Base-by-base conservation (phyloP, 805 yeast species). In the Teunomyces funiuensis region DNA sequence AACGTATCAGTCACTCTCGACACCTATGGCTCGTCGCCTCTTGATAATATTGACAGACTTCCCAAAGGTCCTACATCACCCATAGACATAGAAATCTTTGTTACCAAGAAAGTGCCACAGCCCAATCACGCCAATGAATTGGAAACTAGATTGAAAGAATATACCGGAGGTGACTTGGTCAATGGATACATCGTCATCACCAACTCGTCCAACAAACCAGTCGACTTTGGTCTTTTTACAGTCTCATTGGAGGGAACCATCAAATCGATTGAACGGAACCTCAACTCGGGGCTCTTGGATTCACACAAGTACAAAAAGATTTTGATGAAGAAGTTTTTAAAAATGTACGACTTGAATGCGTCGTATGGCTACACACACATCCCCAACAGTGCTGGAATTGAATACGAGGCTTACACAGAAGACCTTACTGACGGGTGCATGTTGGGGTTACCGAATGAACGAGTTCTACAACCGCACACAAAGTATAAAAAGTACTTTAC, bases 271-370 rank as follows among this genome's bases (percentile, higher is more conserved):
- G 65, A 65, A 44, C 41, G 55, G 17, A 51, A 53, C 17, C 33
- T 39, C 5, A 40, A 51, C 22, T 37, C 48, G 5, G 44, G 45
- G 23, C 38, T 39, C 8, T 28, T 39, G 29, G 50, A 45, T 14
- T 41, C 40, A 9, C 44, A 48, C 20, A 58, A 55, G 36, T 60
- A 54, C 38, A 58, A 54, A 30, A 63, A 61, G 37, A 54, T 69
- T 4, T 45, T 69, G 38, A 63, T 66, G 54, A 77, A 79, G 47
- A 73, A 77, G 48, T 76, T 80, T 46, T 53, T 80, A 37, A 72
- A 79, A 47, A 80, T 79, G 83, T 76, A 79, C 37, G 85, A 80
- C 52, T 51, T 80, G 33, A 73, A 76, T 54, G 85, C 85, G 1
- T 74, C 82, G 6, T 74, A 71, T 49, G 74, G 77, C 0, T 72